Evolutionary conservation across 2,329 filamentous ascomycete species (phyloP).

Genomic region (Hypoxylon sp.): DNA sequence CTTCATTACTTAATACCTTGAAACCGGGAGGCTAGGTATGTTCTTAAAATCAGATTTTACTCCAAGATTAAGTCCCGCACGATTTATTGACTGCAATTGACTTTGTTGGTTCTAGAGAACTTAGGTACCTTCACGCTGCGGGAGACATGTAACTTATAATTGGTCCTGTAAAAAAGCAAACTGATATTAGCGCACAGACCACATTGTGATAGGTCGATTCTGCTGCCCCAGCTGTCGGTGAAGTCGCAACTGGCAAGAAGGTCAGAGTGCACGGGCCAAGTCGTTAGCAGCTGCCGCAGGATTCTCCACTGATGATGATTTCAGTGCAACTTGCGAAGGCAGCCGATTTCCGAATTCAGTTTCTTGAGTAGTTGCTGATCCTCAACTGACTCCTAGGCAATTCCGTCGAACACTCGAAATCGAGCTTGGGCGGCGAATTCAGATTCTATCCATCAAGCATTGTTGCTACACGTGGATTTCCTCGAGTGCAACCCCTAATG

Average conservation of each 20-base stretch:
- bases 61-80: background rate
- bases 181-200: conserved; percentile 26
- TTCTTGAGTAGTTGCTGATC: conserved; percentile 19
- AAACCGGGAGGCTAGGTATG: background rate
- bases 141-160: background rate
- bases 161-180: conserved; percentile 8
- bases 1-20: conserved; percentile 24
- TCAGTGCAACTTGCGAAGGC: conserved; percentile 31
- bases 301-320: conserved; percentile 46
- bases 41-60: background rate
- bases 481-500: conserved; percentile 37
- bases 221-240: conserved; percentile 3
- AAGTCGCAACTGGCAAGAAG: conserved; percentile 1
- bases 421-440: conserved; percentile 6
- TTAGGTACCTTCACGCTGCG: background rate
- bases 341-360: conserved; percentile 25
- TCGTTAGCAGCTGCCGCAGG: background rate
- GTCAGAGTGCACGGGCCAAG: conserved; percentile 21
- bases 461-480: conserved; percentile 17
- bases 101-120: conserved; percentile 7
- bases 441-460: conserved; percentile 9
- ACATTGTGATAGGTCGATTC: conserved; percentile 5
- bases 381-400: conserved; percentile 9
- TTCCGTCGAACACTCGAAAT: conserved; percentile 1
- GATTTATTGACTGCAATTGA: conserved; percentile 5